Evolutionary conservation across 2,329 filamentous ascomycete species (phyloP).

Genomic region (Talaromyces islandicus): DNA sequence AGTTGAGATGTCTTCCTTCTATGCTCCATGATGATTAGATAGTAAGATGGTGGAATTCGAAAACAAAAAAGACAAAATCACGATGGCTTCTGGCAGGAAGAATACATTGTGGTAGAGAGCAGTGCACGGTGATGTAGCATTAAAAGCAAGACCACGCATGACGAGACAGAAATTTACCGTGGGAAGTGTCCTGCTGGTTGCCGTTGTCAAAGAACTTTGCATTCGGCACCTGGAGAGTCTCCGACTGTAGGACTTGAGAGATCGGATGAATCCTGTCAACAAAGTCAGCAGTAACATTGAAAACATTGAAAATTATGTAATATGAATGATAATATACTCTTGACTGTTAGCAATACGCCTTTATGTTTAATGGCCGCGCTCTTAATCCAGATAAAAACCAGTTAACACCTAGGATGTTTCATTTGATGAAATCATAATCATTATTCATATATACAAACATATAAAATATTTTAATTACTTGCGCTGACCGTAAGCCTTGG

Average conservation of each 20-base stretch:
- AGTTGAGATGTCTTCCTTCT: not conserved
- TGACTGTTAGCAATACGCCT: not conserved
- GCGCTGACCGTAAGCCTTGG: slow-evolving; percentile 83
- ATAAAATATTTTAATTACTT: slow-evolving; percentile 14
- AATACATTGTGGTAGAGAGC: not conserved
- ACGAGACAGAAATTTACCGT: not conserved
- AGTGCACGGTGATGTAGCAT: not conserved
- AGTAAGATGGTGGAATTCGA: not conserved
- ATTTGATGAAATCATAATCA: not conserved
- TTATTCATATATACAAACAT: not conserved
- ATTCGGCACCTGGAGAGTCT: not conserved
- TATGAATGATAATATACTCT: not conserved
- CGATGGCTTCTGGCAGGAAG: not conserved
- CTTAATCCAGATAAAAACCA: not conserved
- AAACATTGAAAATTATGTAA: not conserved
- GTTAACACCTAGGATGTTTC: not conserved
- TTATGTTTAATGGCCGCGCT: not conserved
- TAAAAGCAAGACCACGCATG: not conserved
- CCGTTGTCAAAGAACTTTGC: not conserved
- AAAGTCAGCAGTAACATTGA: not conserved
- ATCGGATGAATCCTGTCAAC: not conserved
- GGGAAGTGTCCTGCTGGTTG: not conserved
- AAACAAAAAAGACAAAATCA: not conserved
- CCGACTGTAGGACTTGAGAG: not conserved
- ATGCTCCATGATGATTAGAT: not conserved